Base-by-base conservation (phyloP, 441 rosid species). In the Corymbia citriodora region DNA sequence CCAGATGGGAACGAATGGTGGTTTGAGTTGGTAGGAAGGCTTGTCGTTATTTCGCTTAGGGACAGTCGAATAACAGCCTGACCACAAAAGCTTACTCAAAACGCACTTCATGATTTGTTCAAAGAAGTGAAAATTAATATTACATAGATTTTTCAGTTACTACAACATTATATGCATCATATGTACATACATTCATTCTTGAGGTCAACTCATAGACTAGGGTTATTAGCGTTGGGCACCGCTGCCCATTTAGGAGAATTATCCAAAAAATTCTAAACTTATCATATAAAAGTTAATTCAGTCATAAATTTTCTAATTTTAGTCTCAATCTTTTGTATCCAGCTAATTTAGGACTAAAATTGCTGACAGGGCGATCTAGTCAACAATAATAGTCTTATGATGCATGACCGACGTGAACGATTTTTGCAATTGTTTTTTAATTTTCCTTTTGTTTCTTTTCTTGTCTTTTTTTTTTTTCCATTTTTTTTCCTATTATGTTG, bases 241-340 rank as follows among this genome's bases (percentile, higher is more conserved):
- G 3, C 10, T 57, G 63, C 63, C 13, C 13, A 1, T 27, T 57
- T 0, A 0, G 29, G 63, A 57, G 63, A 57, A 57, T 57, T 23
- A 9, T 57, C 1, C 29, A 57, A 57, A 57, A 57, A 57, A 6
- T 9, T 10, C 2, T 57, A 57, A 0, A 23, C 63, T 57, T 23
- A 16, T 23, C 10, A 16, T 57, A 9, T 59, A 19, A 59, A 0
- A 0, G 0, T 57, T 0, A 57, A 23, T 23, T 57, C 0, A 59
- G 1, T 59, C 0, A 0, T 9, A 57, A 59, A 10, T 4, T 23
- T 59, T 59, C 25, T 0, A 59, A 59, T 59, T 59, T 59, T 59
- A 40, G 45, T 40, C 45, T 40, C 45, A 40, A 40, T 40, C 45
- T 40, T 40, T 40, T 40, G 45, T 40, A 40, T 40, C 45, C 45